Base-by-base conservation (phyloP, 768 basidiomycete species). In the Rhizopogon vesiculosus region DNA sequence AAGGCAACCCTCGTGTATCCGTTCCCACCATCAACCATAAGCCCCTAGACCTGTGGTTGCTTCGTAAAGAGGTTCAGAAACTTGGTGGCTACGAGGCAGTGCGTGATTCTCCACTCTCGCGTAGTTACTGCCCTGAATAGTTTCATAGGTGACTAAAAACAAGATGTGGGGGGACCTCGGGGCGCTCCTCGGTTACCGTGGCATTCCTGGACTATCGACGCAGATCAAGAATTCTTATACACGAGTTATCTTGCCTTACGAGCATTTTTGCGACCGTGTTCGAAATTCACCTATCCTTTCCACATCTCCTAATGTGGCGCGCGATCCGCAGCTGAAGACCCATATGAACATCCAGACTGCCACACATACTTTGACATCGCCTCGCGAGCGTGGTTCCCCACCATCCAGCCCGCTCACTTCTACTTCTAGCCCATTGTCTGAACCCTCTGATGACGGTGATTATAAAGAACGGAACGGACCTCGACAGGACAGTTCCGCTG, bases 11-110 rank as follows among this genome's bases (percentile, higher is more conserved):
- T 57, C 85, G 90, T 61, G 87, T 98, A 25, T 86, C 86, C n/a
- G 88, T 98, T 35, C 97, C 97, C 56, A 89, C 89, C 33, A 92
- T 99, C 69, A 93, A 93, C 70, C 86, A 92, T 71, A 91, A 92
- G 66, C 82, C 93, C 1, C 76, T 99, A 51, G 97, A 99, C 76
- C 77, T 99, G 16, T 98, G 93, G 92, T 80, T 88, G 56, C 74
- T 99, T 59, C 79, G 94, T 56, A 96, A 91, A 71, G 94, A 96
- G 69, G 96, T 98, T 28, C 85, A 89, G 46, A 86, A 86, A 61
- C 69, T 89, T 41, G 97, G 96, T 56, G 96, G 97, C 39, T 91
- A 88, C 67, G 88, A 93, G 45, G 81, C 80, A 56, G 95, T 96
- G 76, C 71, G 82, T 70, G 54, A 56, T 35, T n/a, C 55, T 22